phyloP scores from a whole-genome alignment of 257 asterid species.

The Solanum chilense region DNA sequence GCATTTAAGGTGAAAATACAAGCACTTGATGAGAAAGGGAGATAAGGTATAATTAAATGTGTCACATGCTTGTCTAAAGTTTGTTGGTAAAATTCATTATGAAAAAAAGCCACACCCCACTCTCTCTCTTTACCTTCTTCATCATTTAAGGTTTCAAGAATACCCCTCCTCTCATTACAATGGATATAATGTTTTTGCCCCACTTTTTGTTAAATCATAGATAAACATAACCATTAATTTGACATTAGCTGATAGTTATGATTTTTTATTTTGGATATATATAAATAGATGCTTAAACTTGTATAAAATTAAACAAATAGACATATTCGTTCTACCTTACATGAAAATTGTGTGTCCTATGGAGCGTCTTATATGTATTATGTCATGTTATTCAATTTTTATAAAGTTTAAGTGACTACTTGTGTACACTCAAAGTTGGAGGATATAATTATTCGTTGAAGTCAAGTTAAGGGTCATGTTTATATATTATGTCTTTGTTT shows the following conservation, averaged over 20 bases:
- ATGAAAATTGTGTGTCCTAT: no score
- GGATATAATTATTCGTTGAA: no score
- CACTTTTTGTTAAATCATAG: neutral
- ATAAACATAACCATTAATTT: no score
- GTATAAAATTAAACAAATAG: no score
- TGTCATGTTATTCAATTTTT: no score
- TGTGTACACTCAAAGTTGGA: no score
- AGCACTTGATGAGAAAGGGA: neutral
- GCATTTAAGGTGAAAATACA: neutral
- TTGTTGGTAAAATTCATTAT: neutral
- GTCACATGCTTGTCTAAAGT: neutral
- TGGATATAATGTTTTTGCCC: neutral
- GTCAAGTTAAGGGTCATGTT: no score
- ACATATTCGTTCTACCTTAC: no score
- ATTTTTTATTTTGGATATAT: rapidly evolving
- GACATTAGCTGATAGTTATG: no score
- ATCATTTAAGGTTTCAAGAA: neutral
- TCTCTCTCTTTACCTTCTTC: neutral
- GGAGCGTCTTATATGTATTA: no score
- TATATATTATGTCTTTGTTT: neutral
- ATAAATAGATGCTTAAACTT: rapidly evolving
- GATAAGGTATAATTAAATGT: neutral
- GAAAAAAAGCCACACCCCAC: neutral
- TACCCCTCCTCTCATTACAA: neutral
- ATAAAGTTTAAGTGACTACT: no score